Conservation (phyloP, 139 green algal species). For the Chlamydomonas incerta region DNA sequence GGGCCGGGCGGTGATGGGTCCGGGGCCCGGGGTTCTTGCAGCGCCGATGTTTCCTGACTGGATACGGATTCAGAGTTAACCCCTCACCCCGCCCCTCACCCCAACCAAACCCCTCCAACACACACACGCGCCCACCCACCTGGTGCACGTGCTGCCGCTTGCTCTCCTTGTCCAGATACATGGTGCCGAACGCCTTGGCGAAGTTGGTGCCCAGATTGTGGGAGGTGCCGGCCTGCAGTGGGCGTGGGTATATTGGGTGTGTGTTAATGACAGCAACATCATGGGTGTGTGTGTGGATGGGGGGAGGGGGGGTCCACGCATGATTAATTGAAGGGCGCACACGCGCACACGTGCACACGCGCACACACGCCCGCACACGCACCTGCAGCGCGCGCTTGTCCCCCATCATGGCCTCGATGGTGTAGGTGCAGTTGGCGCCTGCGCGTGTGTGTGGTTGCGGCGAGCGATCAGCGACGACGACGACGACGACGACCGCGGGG, state of each 20-base stretch:
- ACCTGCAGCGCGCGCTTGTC: conserved; percentile 87
- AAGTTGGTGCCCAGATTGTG: conserved; percentile 99
- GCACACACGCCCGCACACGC: not conserved
- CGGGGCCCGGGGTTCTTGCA: too few species aligned
- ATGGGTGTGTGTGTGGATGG: not conserved
- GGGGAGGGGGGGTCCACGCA: too few species aligned
- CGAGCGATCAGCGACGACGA: too few species aligned
- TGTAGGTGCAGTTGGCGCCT: conserved; percentile 95
- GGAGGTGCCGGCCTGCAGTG: conserved; percentile 87
- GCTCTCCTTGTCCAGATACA: conserved; percentile 47
- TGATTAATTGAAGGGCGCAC: too few species aligned
- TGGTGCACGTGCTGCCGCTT: conserved; percentile 85
- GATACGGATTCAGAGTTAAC: too few species aligned
- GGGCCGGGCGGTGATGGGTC: too few species aligned
- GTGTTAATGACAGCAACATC: not conserved
- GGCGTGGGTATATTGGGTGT: conserved; percentile 27
- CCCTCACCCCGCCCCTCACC: too few species aligned
- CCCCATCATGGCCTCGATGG: conserved; percentile 99
- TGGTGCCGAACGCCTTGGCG: conserved; percentile 83
- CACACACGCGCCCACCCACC: too few species aligned
- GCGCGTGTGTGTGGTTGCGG: not conserved
- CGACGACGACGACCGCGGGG: too few species aligned
- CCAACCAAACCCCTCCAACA: too few species aligned
- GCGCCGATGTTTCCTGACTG: too few species aligned
- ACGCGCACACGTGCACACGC: too few species aligned